These are phyloP conservation scores for Triadica sebifera DNA, from an alignment of 345 rosid genomes.

Conservation along the genomic window DNA sequence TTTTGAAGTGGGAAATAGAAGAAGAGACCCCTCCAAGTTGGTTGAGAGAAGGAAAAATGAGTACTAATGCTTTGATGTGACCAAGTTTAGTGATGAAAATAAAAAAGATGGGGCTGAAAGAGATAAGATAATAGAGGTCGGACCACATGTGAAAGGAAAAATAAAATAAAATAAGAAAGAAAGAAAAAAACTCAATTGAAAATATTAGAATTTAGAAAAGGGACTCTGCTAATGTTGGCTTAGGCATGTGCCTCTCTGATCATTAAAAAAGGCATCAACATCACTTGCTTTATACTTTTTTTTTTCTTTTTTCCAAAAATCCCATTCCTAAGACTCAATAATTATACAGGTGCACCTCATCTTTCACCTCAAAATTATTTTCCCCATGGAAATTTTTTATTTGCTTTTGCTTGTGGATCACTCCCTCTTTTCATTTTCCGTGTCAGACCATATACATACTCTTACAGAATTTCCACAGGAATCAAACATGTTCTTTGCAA, in stretches of 20 bases:
- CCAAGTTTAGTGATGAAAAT: constrained; percentile 44
- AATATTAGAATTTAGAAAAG: constrained; percentile 12
- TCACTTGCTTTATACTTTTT: constrained; percentile 44
- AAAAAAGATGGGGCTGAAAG: constrained; percentile 24
- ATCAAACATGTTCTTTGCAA: too few relatives aligned
- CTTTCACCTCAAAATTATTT: constrained; percentile 16
- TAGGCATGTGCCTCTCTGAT: constrained; percentile 61
- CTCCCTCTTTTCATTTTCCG: constrained; percentile 21
- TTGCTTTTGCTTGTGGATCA: constrained; percentile 21
- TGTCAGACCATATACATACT: constrained; percentile 12
- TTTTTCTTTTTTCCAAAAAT: constrained; percentile 27
- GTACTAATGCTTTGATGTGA: constrained; percentile 39
- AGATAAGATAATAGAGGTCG: constrained; percentile 39
- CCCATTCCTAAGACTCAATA: constrained; percentile 36
- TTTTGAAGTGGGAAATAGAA: constrained; percentile 37
- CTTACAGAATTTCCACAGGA: too few relatives aligned
- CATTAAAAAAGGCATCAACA: constrained; percentile 41
- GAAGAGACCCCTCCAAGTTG: constrained; percentile 25
- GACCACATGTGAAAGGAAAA: constrained; percentile 40
- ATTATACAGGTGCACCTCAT: constrained; percentile 49
- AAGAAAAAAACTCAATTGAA: neutral
- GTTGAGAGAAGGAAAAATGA: constrained; percentile 18
- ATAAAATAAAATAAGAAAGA: neutral
- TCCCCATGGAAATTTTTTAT: constrained; percentile 4
- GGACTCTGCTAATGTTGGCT: constrained; percentile 35